phyloP scores from a whole-genome alignment of 202 grass and related monocot species.

The Setaria italica region DNA sequence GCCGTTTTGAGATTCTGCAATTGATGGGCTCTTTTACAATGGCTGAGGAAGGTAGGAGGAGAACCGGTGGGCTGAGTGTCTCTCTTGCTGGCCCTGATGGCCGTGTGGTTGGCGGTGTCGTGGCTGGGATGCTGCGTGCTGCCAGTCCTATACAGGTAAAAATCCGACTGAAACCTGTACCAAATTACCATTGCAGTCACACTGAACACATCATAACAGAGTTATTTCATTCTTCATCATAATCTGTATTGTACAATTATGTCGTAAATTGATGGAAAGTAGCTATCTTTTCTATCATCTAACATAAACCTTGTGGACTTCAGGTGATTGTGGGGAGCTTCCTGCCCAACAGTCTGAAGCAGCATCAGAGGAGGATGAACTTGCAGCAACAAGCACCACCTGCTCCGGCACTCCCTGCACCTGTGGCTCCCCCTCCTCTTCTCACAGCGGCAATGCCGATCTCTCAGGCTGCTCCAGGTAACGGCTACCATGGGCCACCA shows the following conservation, averaged over 20 bases:
- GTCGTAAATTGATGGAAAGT: too few species aligned
- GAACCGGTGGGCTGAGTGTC: conserved; percentile 46
- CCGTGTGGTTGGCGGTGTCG: conserved; percentile 50
- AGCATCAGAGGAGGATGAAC: conserved; percentile 76
- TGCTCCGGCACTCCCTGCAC: conserved; percentile 3
- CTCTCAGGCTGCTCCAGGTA: conserved; percentile 72
- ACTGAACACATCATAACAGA: neutral
- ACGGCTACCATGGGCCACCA: conserved; percentile 40
- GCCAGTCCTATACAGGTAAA: conserved; percentile 92
- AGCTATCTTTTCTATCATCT: neutral
- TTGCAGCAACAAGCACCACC: conserved; percentile 31
- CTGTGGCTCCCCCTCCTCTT: conserved; percentile 33
- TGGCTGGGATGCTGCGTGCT: conserved; percentile 79
- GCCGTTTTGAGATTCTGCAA: conserved; percentile 91
- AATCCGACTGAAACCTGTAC: neutral
- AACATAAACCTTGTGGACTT: neutral
- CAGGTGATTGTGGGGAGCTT: conserved; percentile 96
- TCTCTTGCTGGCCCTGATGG: conserved; percentile 69
- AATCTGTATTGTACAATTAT: neutral
- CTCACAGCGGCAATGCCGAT: conserved; percentile 74
- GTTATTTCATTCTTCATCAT: neutral
- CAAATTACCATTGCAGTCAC: neutral
- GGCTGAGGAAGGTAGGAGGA: conserved; percentile 63
- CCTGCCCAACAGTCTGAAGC: conserved; percentile 86
- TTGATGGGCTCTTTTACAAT: conserved; percentile 93